Conservation (phyloP, 257 asterid genomes). For the Solanum rostratum region DNA sequence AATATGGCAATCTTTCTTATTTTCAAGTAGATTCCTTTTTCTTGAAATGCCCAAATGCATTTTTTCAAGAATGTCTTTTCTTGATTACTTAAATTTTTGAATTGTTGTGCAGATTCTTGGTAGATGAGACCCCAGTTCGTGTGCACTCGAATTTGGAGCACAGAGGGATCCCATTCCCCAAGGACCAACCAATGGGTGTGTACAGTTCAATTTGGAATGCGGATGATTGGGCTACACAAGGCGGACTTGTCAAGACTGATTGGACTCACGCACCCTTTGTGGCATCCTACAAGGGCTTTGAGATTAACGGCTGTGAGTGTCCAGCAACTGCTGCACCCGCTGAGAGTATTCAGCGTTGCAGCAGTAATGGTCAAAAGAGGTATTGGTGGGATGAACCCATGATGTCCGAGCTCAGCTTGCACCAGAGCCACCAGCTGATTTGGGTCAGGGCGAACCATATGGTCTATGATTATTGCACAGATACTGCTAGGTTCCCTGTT, state of each 20-base stretch:
- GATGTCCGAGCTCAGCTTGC: slow-evolving; percentile 49
- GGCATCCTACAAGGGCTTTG: slow-evolving; percentile 55
- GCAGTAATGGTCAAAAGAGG: slow-evolving; percentile 24
- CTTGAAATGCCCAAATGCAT: not conserved
- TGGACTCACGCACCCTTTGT: slow-evolving; percentile 84
- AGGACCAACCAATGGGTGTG: slow-evolving; percentile 80
- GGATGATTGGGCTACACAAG: slow-evolving; percentile 95
- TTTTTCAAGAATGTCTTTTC: not conserved
- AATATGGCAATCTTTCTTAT: not conserved
- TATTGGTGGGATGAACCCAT: slow-evolving; percentile 81
- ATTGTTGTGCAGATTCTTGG: slow-evolving; percentile 42
- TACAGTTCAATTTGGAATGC: slow-evolving; percentile 94
- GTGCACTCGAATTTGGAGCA: slow-evolving; percentile 70
- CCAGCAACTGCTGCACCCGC: slow-evolving; percentile 32
- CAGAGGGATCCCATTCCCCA: slow-evolving; percentile 69
- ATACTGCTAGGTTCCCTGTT: slow-evolving; percentile 48
- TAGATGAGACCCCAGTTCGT: slow-evolving; percentile 78
- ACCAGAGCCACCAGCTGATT: slow-evolving; percentile 78
- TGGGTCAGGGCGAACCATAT: slow-evolving; percentile 85
- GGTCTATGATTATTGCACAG: slow-evolving; percentile 72
- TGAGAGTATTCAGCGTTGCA: slow-evolving; percentile 40
- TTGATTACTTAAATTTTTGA: not conserved
- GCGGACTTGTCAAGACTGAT: slow-evolving; percentile 75
- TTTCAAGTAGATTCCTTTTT: not conserved
- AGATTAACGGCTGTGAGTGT: slow-evolving; percentile 48